Base-by-base conservation (phyloP, 805 yeast genomes). In the Ogataea naganishii region DNA sequence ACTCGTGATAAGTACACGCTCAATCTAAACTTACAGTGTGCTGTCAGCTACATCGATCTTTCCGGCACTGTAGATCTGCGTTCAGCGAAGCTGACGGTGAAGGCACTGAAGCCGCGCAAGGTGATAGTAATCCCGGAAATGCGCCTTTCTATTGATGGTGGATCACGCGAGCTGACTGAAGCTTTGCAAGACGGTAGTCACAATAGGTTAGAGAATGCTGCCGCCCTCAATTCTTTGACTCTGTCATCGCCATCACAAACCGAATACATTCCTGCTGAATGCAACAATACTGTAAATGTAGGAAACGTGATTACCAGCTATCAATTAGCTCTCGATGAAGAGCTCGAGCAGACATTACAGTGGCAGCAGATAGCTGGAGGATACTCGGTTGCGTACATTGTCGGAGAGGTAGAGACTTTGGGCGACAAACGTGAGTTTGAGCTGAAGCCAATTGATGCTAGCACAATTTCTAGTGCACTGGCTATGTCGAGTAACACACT, bases 321-420 rank as follows among this genome's bases (percentile, higher is more conserved):
- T 34, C 84, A 80, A 41, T 68, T 89, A 20, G 60, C 76, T 27
- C 53, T 89, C 15, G 88, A 83, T 38, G 80, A 79, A 11, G 62
- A 63, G 4, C 56, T 89, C 20, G 70, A 72, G 8, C 58, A 64
- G n/a, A 51, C 61, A 16, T 59, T 89, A 31, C 66, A 69, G 31
- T 89, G 98, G 98, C 95, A 88, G 49, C 69, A 67, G 30, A 72
- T 88, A 34, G 75, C 80, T 20, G 89, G 88, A 22, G 85, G 84
- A 9, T 81, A 76, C 49, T 68, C 81, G 12, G 76, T 89, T 18
- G 85, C 96, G 0, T 88, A 84, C 44, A 79, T 89, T 6, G 61
- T 67, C 24, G 97, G 96, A 23, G 72, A 69, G 37, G 58, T 80
- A 16, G 31, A 32, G 10, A 43, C 42, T 13, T 14, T 32, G 5